These are phyloP conservation scores for Podospora pseudoanserina DNA, from an alignment of 495 filamentous ascomycete genomes.

Conservation along the genomic window DNA sequence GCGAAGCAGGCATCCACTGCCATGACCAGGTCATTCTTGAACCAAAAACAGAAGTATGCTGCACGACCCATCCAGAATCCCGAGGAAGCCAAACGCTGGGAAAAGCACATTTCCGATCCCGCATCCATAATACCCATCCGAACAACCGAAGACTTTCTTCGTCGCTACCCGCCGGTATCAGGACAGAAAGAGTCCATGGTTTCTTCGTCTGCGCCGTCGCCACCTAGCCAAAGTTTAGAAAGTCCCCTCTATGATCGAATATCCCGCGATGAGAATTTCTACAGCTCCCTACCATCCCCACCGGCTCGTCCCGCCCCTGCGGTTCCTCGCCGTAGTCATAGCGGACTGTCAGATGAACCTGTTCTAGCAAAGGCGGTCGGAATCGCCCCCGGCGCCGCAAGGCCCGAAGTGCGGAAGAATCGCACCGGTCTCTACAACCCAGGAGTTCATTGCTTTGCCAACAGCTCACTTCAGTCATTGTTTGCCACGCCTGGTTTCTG, in stretches of 20 bases:
- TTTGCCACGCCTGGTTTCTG: constrained; percentile 70
- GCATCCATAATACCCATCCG: constrained; percentile 44
- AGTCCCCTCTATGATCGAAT: not conserved
- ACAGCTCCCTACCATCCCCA: constrained; percentile 32
- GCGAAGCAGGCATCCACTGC: constrained; percentile 2
- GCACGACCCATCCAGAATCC: constrained; percentile 31
- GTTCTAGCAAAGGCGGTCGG: constrained; percentile 31
- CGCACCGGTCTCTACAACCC: constrained; percentile 75
- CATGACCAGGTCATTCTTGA: constrained; percentile 20
- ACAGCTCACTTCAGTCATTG: constrained; percentile 79
- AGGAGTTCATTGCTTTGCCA: constrained; percentile 86
- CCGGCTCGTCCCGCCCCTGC: constrained; percentile 78
- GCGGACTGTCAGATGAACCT: constrained; percentile 63
- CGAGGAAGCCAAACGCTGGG: constrained; percentile 41
- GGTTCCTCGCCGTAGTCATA: constrained; percentile 79
- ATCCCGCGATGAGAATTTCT: not conserved
- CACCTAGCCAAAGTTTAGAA: not conserved
- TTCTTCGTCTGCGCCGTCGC: constrained; percentile 18
- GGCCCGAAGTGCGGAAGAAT: constrained; percentile 38
- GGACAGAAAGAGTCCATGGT: constrained; percentile 74
- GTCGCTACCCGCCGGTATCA: constrained; percentile 74
- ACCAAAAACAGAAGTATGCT: constrained; percentile 24
- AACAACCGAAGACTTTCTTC: constrained; percentile 70
- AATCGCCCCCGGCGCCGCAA: not conserved
- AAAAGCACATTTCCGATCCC: constrained; percentile 43